Percentiles rank a stretch among this genome's conserved stretches.
Evolutionary conservation across 257 asterid species (phyloP).

Genomic region (Jacaranda copaia): DNA sequence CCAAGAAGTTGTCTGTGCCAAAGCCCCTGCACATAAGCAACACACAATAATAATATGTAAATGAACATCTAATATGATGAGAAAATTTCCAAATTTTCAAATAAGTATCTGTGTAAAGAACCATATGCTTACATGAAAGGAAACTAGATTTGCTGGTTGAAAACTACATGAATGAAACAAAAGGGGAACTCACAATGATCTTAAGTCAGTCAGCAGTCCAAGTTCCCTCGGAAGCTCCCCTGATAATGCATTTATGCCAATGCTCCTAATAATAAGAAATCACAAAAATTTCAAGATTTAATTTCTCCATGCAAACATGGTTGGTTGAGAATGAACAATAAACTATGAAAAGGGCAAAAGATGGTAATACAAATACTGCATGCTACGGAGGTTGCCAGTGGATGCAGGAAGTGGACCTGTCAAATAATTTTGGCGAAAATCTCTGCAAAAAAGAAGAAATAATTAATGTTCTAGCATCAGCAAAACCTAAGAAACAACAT

Average conservation of each 20-base stretch:
- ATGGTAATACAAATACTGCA: conserved; percentile 68
- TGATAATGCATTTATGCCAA: conserved; percentile 73
- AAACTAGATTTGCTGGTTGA: background rate
- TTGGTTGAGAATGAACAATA: background rate
- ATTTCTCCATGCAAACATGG: background rate
- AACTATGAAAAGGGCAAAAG: background rate
- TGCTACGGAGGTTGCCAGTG: conserved; percentile 60
- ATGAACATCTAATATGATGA: background rate
- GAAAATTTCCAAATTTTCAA: background rate
- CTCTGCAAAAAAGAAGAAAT: conserved; percentile 46
- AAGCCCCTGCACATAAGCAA: conserved; percentile 50
- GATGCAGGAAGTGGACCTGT: conserved; percentile 76
- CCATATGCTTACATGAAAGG: background rate
- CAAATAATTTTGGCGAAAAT: conserved; percentile 63
- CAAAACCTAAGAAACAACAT: background rate
- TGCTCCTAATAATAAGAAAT: conserved; percentile 43
- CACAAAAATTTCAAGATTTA: conserved; percentile 6
- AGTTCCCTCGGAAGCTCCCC: conserved; percentile 78
- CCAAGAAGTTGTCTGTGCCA: conserved; percentile 76
- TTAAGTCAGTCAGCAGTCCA: conserved; percentile 70
- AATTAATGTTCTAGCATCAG: background rate
- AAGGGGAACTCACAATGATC: conserved; percentile 56
- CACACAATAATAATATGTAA: background rate
- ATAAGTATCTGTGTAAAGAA: background rate
- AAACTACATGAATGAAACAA: background rate